These are phyloP conservation scores for Mucor velutinosus DNA, from an alignment of 371 early-diverging fungal genomes.

Conservation along the genomic window DNA sequence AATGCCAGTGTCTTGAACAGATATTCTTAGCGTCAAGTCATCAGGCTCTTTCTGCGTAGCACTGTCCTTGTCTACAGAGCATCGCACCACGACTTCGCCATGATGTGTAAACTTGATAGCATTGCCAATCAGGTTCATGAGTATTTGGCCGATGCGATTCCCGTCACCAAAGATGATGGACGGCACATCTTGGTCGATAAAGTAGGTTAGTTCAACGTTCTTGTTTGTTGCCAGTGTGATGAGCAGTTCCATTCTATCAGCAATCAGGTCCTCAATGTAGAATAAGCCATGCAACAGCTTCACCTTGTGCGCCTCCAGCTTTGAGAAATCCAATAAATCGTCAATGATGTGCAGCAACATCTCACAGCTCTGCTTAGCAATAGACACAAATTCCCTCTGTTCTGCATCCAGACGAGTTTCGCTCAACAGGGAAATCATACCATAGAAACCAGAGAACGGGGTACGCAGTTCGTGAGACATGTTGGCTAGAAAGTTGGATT, in stretches of 20 bases:
- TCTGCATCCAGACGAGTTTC: conserved; percentile 57
- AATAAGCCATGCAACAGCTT: conserved; percentile 54
- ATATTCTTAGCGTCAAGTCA: conserved; percentile 31
- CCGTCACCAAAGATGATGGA: conserved; percentile 53
- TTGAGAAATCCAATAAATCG: conserved; percentile 65
- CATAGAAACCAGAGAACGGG: conserved; percentile 63
- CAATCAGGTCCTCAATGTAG: conserved; percentile 58
- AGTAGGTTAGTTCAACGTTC: conserved; percentile 53
- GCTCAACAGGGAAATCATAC: conserved; percentile 59
- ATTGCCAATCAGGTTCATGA: conserved; percentile 51
- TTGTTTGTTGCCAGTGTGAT: conserved; percentile 56
- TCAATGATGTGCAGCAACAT: conserved; percentile 65
- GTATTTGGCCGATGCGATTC: conserved; percentile 47
- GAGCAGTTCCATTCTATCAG: conserved; percentile 56
- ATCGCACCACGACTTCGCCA: conserved; percentile 52
- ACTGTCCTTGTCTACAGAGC: conserved; percentile 25
- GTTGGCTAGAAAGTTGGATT: conserved; percentile 61
- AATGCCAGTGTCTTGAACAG: conserved; percentile 56
- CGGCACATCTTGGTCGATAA: conserved; percentile 43
- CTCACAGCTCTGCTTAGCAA: conserved; percentile 63
- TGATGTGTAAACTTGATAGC: conserved; percentile 59
- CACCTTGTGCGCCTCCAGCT: conserved; percentile 65
- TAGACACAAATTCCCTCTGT: conserved; percentile 63
- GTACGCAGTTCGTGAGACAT: conserved; percentile 60
- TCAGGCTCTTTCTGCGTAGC: conserved; percentile 10